These are phyloP conservation scores for Zopfia rhizophila DNA, from an alignment of 2,329 filamentous ascomycete species.

Conservation along the genomic window DNA sequence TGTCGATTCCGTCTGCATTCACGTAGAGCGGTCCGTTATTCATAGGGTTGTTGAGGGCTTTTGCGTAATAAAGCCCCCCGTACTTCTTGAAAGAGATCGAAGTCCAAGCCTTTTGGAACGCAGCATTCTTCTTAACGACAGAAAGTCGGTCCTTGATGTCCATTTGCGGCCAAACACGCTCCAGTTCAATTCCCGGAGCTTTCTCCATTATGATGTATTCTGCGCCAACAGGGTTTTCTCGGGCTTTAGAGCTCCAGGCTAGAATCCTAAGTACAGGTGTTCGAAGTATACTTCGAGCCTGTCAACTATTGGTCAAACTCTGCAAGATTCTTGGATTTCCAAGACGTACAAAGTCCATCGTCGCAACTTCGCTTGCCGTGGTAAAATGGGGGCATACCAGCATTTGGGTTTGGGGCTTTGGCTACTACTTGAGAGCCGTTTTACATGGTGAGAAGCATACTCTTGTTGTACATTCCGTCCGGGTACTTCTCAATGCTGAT, in stretches of 20 bases:
- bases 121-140: constrained; percentile 40
- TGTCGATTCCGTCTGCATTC: constrained; percentile 26
- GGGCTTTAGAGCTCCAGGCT: constrained; percentile 43
- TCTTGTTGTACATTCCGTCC: constrained; percentile 50
- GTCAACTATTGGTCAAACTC: constrained; percentile 11
- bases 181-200: constrained; percentile 39
- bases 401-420: constrained; percentile 52
- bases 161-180: constrained; percentile 43
- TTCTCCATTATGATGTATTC: constrained; percentile 49
- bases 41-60: constrained; percentile 35
- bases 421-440: constrained; percentile 47
- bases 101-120: constrained; percentile 45
- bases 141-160: constrained; percentile 30
- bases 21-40: constrained; percentile 25
- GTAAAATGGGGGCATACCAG: constrained; percentile 45
- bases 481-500: constrained; percentile 37
- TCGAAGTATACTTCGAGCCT: constrained; percentile 41
- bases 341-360: constrained; percentile 46
- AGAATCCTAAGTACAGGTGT: constrained; percentile 46
- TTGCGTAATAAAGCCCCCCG: constrained; percentile 42
- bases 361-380: constrained; percentile 52
- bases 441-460: constrained; percentile 48
- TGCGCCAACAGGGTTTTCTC: constrained; percentile 40
- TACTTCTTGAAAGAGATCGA: constrained; percentile 38
- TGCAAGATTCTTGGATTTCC: neutral